These are phyloP conservation scores for Suillus subalutaceus DNA, from an alignment of 768 basidiomycete genomes.

Conservation along the genomic window DNA sequence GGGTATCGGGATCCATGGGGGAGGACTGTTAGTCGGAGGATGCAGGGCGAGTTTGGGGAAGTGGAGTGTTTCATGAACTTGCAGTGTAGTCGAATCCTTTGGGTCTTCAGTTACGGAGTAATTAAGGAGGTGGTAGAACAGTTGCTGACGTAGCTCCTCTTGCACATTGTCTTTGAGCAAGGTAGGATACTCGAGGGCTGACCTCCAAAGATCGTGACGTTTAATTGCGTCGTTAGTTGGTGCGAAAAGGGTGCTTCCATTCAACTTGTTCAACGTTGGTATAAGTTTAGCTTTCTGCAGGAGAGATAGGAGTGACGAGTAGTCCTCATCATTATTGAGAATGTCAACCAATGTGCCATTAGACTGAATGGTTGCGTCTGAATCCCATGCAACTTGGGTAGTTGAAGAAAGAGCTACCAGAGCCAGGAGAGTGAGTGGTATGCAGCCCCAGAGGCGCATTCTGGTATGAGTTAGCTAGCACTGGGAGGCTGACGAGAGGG, in stretches of 20 bases:
- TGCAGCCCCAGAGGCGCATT: constrained; percentile 38
- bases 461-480: constrained; percentile 4
- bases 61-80: constrained; percentile 63
- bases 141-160: constrained; percentile 82
- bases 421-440: constrained; percentile 38
- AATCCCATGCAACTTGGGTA: constrained; percentile 27
- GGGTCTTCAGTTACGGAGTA: constrained; percentile 59
- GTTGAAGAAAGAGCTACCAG: constrained; percentile 20
- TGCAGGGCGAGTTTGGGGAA: constrained; percentile 66
- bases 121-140: constrained; percentile 95
- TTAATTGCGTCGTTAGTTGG: constrained; percentile 92
- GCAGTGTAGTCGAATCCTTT: constrained; percentile 35
- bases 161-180: constrained; percentile 75
- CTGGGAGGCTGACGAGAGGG: constrained; percentile 12
- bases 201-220: constrained; percentile 44
- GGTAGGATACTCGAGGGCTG: constrained; percentile 32
- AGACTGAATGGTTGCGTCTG: constrained; percentile 34
- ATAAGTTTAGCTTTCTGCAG: constrained; percentile 87
- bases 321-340: constrained; percentile 76
- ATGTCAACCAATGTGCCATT: constrained; percentile 79
- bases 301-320: constrained; percentile 70
- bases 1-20: constrained; percentile 84
- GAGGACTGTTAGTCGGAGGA: constrained; percentile 66
- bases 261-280: constrained; percentile 88
- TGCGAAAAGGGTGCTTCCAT: constrained; percentile 86